Conservation (phyloP, 2,329 filamentous ascomycete species). For the Aspergillus calidoustus region DNA sequence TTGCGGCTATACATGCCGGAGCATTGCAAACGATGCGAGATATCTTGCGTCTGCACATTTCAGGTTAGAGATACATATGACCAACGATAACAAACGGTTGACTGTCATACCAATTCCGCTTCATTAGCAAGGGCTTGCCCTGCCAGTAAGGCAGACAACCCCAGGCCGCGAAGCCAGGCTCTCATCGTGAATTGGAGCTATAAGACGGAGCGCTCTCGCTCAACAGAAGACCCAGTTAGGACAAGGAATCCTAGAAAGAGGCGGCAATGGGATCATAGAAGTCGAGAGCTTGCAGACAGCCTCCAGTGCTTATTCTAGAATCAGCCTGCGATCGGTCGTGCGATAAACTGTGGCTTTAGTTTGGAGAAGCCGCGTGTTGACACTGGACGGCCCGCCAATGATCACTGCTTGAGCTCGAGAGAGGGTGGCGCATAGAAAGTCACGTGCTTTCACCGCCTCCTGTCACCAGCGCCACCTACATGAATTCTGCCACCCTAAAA, state of each 20-base stretch:
- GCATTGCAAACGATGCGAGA: slow-evolving; percentile 81
- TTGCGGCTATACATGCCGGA: slow-evolving; percentile 91
- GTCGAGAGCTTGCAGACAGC: slow-evolving; percentile 1
- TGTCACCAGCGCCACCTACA: slow-evolving; percentile 20
- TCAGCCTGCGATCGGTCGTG: slow-evolving; percentile 9
- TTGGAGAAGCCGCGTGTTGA: slow-evolving; percentile 31
- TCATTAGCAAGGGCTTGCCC: slow-evolving; percentile 49
- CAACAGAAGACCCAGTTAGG: slow-evolving; percentile 21
- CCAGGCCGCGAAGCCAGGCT: slow-evolving; percentile 43
- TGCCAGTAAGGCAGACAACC: slow-evolving; percentile 44
- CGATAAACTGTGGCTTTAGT: slow-evolving; percentile 26
- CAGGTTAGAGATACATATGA: not conserved
- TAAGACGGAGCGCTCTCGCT: slow-evolving; percentile 28
- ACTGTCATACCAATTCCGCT: slow-evolving; percentile 47
- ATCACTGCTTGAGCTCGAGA: slow-evolving; percentile 33
- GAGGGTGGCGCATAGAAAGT: not conserved
- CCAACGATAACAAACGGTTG: not conserved
- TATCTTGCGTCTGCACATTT: slow-evolving; percentile 68
- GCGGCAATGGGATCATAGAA: not conserved
- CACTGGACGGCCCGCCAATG: slow-evolving; percentile 24
- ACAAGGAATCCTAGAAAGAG: slow-evolving; percentile 27
- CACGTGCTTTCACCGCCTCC: slow-evolving; percentile 13
- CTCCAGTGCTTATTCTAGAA: slow-evolving; percentile 9
- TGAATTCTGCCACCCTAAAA: slow-evolving; percentile 24
- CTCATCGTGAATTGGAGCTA: slow-evolving; percentile 44